Evolutionary conservation across 225 moss, liverwort and hornwort species (phyloP), one percentile per base, ranked within the genome.

Genomic region (Thuidium tamariscinum): DNA sequence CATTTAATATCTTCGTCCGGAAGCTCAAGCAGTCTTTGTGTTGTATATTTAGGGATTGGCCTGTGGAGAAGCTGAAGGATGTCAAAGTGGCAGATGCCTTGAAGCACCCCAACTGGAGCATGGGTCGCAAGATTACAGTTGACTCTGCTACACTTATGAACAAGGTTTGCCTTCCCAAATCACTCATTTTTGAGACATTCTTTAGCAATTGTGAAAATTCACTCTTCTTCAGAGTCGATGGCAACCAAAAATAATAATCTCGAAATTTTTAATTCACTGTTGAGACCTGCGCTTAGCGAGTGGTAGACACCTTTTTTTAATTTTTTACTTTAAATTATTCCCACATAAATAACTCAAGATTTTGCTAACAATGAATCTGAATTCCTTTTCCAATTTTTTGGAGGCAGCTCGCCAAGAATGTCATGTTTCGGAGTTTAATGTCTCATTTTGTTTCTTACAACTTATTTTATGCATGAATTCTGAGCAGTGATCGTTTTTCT

Each of bases 71-170:
- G 85, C 84, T 98, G 81, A 96, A 97, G 83, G 93, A 96, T 46
- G 98, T 97, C 25, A 98, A 97, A 92, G 97, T 98, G 63, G 92
- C 98, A 42, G 98, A 98, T 88, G 98, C 98, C 52, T 90, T 98
- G 92, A 98, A 98, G 88, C 98, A 98, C 88, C 98, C 98, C 85
- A 98, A 98, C 89, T 98, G 98, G 98, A 93, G 62, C 89, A 98
- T 98, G 98, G 98, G 98, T 55, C 95, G 94, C 55, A 98, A 98
- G 91, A 97, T 98, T 37, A 98, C 98, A 9, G 98, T 98, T 21
- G 98, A 98, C 78, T 98, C 97, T 74, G 98, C 98, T 49, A 98
- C 98, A 32, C 90, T 98, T 20, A 97, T 98, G 98, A 98, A 98
- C 88, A 98, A 98, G 96, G 98, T 98, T 75, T 27, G 62, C n/a